A percentile compares a stretch with the other conserved stretches of the same genome.
Conservation (phyloP, 169 alveolate genomes). For the Amoebophrya sp. region DNA sequence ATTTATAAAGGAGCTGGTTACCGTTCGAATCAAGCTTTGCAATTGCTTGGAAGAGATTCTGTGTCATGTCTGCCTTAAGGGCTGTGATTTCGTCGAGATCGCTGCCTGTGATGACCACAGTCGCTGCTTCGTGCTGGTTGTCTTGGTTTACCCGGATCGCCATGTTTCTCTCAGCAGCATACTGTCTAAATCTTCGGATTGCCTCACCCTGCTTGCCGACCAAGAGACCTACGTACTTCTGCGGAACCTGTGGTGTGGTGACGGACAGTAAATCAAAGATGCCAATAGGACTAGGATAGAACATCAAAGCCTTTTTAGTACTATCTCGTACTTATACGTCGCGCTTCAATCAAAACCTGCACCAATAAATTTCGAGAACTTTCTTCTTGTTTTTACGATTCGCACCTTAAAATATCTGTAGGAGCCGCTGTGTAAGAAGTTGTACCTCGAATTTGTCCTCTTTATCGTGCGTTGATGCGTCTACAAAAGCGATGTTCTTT, state of each 20-base stretch:
- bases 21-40: slow-evolving; percentile 5
- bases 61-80: background rate
- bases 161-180: background rate
- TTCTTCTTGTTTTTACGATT: no score
- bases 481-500: background rate
- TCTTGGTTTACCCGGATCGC: slow-evolving; percentile 16
- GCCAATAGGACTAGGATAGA: no score
- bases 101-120: background rate
- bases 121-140: background rate
- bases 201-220: slow-evolving; percentile 22
- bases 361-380: no score
- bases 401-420: no score
- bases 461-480: background rate
- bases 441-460: background rate
- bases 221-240: background rate
- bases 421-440: no score
- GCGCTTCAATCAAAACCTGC: no score
- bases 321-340: no score
- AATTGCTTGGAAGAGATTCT: background rate
- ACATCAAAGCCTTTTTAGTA: no score
- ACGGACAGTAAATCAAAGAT: no score
- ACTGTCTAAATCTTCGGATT: background rate
- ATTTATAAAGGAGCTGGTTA: no score
- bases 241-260: slow-evolving; percentile 4
- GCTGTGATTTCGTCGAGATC: background rate